Evolutionary conservation across 148 eudicot species (phyloP), one percentile per base, ranked within the genome.

Genomic region (Talinum fruticosum): DNA sequence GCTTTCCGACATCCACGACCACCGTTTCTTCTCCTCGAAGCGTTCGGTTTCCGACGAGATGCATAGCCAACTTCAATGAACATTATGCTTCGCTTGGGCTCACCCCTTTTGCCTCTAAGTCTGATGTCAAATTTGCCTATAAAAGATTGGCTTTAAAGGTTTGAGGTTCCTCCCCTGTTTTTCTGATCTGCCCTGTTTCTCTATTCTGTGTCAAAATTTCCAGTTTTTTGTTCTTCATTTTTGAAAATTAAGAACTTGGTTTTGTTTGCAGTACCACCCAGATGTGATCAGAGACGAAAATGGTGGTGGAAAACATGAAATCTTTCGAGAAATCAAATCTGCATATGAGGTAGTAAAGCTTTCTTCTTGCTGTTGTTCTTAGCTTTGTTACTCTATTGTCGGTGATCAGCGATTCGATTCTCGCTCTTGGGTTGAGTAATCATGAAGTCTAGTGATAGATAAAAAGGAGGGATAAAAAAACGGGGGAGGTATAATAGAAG

Each of bases 71-170:
- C 5, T 78, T 76, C 26, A 76, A 76, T 34, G 79, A 86, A 7
- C 14, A 7, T 34, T 86, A 86, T 71, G 85, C 88, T 3, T 73
- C 81, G 36, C 77, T 86, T 53, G 88, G 88, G 8, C 69, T 86
- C 0, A n/a, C 84, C 21, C 88, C 88, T 14, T 86, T 86, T 69
- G 84, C 88, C n/a, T 81, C 88, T 44, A 86, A 86, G 70, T 41
- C 71, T 44, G 86, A 86, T 76, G 88, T 86, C 57, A 83, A 83
- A 73, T 71, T 44, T 71, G 85, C 86, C 15, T 86, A 81, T 76
- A 83, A 79, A 71, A 69, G 83, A 73, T 79, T 86, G 57, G 86
- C 86, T 64, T 71, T 83, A 70, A 86, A 83, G 88, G 88, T 49
- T 49, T 49, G 45, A 12, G 54, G 18, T 86, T n/a, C 6, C 28